phyloP scores from a whole-genome alignment of 352 stramenopile genomes.

The Pythium aphanidermatum region DNA sequence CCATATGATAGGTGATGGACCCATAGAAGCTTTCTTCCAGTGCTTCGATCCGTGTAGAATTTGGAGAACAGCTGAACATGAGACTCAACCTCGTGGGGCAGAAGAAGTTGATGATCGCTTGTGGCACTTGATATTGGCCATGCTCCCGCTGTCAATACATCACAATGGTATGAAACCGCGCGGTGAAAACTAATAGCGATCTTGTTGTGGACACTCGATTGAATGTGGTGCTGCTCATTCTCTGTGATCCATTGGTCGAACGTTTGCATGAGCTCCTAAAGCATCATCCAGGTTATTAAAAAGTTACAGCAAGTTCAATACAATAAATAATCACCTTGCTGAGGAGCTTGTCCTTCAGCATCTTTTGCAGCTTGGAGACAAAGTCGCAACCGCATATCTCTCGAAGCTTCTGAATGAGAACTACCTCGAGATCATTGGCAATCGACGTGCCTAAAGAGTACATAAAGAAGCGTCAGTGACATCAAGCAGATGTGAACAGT shows the following conservation, averaged over 20 bases:
- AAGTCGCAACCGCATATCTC: constrained; percentile 84
- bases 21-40: constrained; percentile 72
- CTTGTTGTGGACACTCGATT: constrained; percentile 26
- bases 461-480: constrained; percentile 1
- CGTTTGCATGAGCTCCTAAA: constrained; percentile 53
- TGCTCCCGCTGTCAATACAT: constrained; percentile 75
- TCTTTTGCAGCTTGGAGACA: constrained; percentile 86
- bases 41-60: constrained; percentile 76
- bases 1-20: constrained; percentile 75
- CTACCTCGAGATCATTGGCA: constrained; percentile 68
- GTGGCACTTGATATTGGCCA: constrained; percentile 75
- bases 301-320: not conserved
- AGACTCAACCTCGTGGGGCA: constrained; percentile 46
- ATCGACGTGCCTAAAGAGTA: constrained; percentile 43
- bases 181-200: constrained; percentile 55
- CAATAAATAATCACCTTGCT: constrained; percentile 67
- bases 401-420: constrained; percentile 78
- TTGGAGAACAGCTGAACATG: constrained; percentile 74
- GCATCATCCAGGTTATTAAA: not conserved
- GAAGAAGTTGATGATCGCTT: constrained; percentile 42
- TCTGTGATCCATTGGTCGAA: constrained; percentile 73
- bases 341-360: constrained; percentile 82
- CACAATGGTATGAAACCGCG: constrained; percentile 56
- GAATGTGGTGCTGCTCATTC: constrained; percentile 42
- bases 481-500: not conserved